These are phyloP conservation scores for Albizia julibrissin DNA, from an alignment of 306 rosid species.

Conservation along the genomic window DNA sequence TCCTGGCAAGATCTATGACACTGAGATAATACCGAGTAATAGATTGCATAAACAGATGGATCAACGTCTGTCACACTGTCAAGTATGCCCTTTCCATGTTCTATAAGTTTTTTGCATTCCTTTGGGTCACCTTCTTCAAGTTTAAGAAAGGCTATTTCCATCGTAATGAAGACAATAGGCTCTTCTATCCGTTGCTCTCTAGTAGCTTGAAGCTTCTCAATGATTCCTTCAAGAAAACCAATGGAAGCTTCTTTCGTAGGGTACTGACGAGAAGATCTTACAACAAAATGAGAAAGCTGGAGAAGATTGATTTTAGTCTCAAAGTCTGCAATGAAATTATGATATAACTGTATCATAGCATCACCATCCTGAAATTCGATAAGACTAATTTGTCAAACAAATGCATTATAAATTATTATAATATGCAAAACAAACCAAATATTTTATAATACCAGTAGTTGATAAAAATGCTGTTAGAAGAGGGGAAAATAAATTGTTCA, in stretches of 20 bases:
- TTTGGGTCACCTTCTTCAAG: conserved; percentile 81
- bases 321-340: conserved; percentile 95
- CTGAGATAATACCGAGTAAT: conserved; percentile 93
- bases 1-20: conserved; percentile 76
- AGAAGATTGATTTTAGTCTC: conserved; percentile 97
- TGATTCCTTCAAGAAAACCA: conserved; percentile 79
- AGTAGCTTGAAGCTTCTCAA: conserved; percentile 82
- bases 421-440: not conserved
- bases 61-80: conserved; percentile 98
- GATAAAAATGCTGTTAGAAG: not conserved
- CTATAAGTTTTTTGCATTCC: conserved; percentile 88
- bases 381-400: conserved; percentile 21
- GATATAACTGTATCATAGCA: conserved; percentile 83
- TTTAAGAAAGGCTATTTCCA: conserved; percentile 83
- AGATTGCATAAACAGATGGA: conserved; percentile 88
- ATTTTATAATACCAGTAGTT: not conserved
- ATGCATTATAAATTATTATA: not conserved
- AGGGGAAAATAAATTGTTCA: not conserved
- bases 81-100: conserved; percentile 84
- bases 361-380: conserved; percentile 80
- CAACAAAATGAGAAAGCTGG: conserved; percentile 97
- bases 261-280: conserved; percentile 86
- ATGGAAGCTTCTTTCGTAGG: conserved; percentile 88
- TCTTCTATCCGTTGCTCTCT: conserved; percentile 87
- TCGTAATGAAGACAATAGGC: conserved; percentile 82